Base-by-base conservation (phyloP, 2,329 filamentous ascomycete genomes). In the Seiridium cupressi region DNA sequence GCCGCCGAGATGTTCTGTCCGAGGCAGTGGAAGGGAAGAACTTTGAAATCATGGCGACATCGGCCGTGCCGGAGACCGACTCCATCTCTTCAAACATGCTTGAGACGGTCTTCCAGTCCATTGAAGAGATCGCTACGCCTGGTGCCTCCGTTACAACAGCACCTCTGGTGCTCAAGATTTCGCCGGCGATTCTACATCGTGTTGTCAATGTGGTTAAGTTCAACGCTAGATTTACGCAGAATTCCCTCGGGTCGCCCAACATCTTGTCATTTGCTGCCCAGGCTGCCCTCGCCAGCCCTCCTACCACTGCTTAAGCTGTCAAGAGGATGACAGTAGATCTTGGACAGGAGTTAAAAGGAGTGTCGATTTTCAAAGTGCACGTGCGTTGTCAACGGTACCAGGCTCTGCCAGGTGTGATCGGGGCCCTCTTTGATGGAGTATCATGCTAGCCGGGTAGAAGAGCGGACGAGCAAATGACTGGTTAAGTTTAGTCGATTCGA, bases 161-260 rank as follows among this genome's bases (percentile, higher is more conserved):
- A n/a, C 71, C 78, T 4, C 72, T 82, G 32, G 67, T 74, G 64
- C 73, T 81, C 38, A 60, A 66, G 47, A 64, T 82, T 46, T 74
- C 74, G 4, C 66, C 72, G 7, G 51, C 68, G 9, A 76, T 77
- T 11, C 81, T 77, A 63, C 64, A 69, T 51, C 70, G 68, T 51
- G 77, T 72, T 13, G 74, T 77, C 57, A 70, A 76, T 44, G 74
- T 81, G 48, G 74, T 83, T 57, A 78, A 78, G 38, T 81, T 79
- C 71, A 83, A 83, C 70, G 71, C 78, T 4, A 73, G 80, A 26
- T 79, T 75, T 60, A 72, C 78, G 2, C 80, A 83, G 66, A 78
- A 78, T 64, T 66, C 63, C 1, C 77, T 74, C 1, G 78, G 77
- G 42, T 49, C 73, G 65, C 60, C 68, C 9, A 81, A 81, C 63